Evolutionary conservation across 139 green algal genomes (phyloP), one percentile per base, ranked within the genome.

Genomic region (Volvox reticuliferus): DNA sequence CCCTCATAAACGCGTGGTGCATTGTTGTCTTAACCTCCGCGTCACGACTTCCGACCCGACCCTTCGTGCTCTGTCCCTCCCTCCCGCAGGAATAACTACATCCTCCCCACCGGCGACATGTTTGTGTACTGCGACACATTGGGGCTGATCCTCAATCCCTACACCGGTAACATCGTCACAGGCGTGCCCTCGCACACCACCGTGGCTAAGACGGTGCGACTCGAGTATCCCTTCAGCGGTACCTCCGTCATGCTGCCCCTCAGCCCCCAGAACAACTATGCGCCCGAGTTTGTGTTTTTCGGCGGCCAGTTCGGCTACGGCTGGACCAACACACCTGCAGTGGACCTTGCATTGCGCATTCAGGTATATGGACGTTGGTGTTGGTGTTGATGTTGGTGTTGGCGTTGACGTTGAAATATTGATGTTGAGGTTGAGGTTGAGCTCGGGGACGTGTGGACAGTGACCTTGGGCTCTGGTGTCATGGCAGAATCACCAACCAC

Each of bases 141-240:
- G n/a, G 89, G 92, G 69, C 37, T 69, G n/a, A 92, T 94, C 80
- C 69, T 94, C 44, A 32, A 92, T 61, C 83, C 89, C 3, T 67
- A 91, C n/a, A 91, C 20, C 13, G 92, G 89, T 69, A 5, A 14
- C 36, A 26, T 76, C 14, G 0, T 85, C 50, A 84, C 61, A 28
- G 75, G 81, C 55, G 22, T 90, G 73, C 75, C 75, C 19, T 61
- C 37, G n/a, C 86, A 90, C 71, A 73, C 28, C n/a, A 73, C 18
- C 18, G 22, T 83, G n/a, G 36, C 67, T 21, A 80, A 80, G 67
- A 89, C 85, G 22, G 69, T 89, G 37, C 85, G 85, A n/a, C 18
- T 65, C 35, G 88, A 94, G 89, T 94, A 90, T 63, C 92, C 92
- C 32, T 94, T 91, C 89, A 91, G 75, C 19, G 79, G 16, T 75